Evolutionary conservation across 2,329 filamentous ascomycete species (phyloP).

Genomic region (Colletotrichum salicis): DNA sequence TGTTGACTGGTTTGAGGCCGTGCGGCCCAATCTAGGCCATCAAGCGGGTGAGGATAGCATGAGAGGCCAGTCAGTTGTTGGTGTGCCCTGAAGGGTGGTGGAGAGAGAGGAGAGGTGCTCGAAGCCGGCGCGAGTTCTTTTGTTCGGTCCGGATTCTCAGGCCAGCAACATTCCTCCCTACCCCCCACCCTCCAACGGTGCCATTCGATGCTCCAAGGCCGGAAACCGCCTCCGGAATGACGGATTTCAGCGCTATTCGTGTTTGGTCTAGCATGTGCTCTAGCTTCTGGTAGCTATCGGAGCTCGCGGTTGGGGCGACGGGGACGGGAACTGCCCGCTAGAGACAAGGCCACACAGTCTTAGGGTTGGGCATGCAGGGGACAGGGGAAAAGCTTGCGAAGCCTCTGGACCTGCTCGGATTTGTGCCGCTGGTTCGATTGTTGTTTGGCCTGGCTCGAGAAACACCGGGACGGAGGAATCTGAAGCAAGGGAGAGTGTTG

Average conservation of each 20-base stretch:
- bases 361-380: slow-evolving; percentile 18
- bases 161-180: slow-evolving; percentile 17
- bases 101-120: neutral
- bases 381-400: slow-evolving; percentile 7
- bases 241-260: slow-evolving; percentile 19
- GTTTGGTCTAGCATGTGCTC: neutral
- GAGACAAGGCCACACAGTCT: slow-evolving; percentile 12
- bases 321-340: slow-evolving; percentile 16
- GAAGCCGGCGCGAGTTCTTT: neutral
- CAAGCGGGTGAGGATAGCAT: neutral
- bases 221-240: slow-evolving; percentile 25
- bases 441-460: neutral
- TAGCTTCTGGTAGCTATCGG: neutral
- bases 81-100: neutral
- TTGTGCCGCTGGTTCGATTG: neutral
- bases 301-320: slow-evolving; percentile 1
- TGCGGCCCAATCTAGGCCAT: neutral
- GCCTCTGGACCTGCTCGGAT: neutral
- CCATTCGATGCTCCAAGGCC: neutral
- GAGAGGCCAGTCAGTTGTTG: neutral
- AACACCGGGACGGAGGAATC: neutral
- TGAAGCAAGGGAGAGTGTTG: neutral
- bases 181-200: slow-evolving; percentile 5
- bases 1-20: neutral
- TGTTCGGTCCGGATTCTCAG: slow-evolving; percentile 10